Conservation (phyloP, 441 rosid genomes). For the Manihot esculenta region DNA sequence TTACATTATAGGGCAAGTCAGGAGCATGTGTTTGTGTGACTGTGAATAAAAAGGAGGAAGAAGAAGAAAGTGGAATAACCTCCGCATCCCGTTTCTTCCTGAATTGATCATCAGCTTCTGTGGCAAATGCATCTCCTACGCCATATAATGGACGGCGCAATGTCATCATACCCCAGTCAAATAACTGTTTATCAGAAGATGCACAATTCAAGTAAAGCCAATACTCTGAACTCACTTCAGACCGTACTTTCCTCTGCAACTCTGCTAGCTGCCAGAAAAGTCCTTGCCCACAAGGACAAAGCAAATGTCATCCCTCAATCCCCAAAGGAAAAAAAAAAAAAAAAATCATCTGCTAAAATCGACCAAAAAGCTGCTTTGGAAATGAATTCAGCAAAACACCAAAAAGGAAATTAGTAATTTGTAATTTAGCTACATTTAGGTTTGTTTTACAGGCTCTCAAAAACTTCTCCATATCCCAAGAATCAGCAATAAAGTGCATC, state of each 20-base stretch:
- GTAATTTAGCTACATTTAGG: not conserved
- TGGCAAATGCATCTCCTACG: conserved; percentile 87
- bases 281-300: conserved; percentile 37
- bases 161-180: conserved; percentile 97
- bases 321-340: conserved; percentile 18
- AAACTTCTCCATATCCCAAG: not conserved
- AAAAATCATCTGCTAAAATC: conserved; percentile 8
- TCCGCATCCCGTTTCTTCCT: conserved; percentile 96
- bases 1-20: not conserved
- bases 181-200: conserved; percentile 67
- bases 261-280: conserved; percentile 67
- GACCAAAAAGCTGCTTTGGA: conserved; percentile 16
- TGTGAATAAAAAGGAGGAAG: not conserved
- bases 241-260: conserved; percentile 74
- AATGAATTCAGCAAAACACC: conserved; percentile 1
- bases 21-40: not conserved
- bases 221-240: conserved; percentile 80
- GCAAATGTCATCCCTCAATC: conserved; percentile 30
- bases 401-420: conserved; percentile 6
- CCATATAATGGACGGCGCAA: conserved; percentile 79
- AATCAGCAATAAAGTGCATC: not conserved
- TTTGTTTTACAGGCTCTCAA: not conserved
- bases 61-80: conserved; percentile 41
- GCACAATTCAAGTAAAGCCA: conserved; percentile 80
- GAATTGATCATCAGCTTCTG: conserved; percentile 85